Base-by-base conservation (phyloP, 208 protist genomes). In the Histomonas meleagridis region DNA sequence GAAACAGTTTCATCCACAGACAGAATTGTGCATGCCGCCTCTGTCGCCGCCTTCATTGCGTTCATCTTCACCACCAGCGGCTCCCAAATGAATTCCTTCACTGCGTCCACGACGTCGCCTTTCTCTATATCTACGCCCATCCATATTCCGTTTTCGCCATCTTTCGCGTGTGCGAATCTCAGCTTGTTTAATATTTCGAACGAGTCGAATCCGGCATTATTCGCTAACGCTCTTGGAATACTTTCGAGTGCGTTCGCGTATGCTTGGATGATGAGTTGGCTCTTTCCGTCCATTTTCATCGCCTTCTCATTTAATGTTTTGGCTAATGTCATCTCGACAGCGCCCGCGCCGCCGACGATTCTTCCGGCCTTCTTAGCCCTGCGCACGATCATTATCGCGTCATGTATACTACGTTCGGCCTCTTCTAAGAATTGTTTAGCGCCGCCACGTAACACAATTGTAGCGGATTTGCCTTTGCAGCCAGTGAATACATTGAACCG, bases 131-230 rank as follows among this genome's bases (percentile, higher is more conserved):
- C 81, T 16, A 94, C 93, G 43, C 93, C 93, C 48, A 49, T 38
- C 93, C 93, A 94, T 38, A 16, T 1, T 55, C 76, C 76, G 21
- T 55, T n/a, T 35, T 57, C 91, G 35, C 38, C 65, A 4, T 94
- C 95, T 35, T 95, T 92, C 93, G 96, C 96, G 95, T 99, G 99
- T 94, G 97, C 97, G 91, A 98, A 95, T 72, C 98, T 96, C 43
- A 99, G 95, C 94, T 99, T 97, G 95, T 99, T 99, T 46, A 99
- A 94, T 72, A 99, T 98, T 91, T 98, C 97, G 51, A 98, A 99
- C 91, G 98, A 96, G 95, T 99, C 98, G 94, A 99, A 99, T 57
- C 99, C 99, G 72, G 98, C 98, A 93, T 99, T 99, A 93, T 99
- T 97, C 55, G 97, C 95, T 55, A 99, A 94, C 93, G 97, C 97